Base-by-base conservation (phyloP, 495 filamentous ascomycete species). In the Neurospora pannonica region DNA sequence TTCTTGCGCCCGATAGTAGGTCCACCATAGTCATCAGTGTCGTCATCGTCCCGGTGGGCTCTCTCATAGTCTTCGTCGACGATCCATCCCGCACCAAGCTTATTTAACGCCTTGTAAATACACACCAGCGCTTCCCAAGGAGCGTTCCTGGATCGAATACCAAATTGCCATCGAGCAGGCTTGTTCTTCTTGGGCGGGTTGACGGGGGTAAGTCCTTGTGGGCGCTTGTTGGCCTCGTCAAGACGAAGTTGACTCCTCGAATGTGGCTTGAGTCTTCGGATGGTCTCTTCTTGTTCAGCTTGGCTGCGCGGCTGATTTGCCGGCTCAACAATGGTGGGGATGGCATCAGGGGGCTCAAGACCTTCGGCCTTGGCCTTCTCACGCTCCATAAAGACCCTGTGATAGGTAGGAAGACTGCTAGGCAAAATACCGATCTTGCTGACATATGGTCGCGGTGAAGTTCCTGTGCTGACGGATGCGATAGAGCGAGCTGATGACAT, bases 131-230 rank as follows among this genome's bases (percentile, higher is more conserved):
- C 96, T 78, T 99, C 96, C 38, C 95, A 90, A 0, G 97, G 96
- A 31, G 93, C 92, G 81, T 98, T 99, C 38, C 97, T 88, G 31
- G 92, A 95, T 2, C 96, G 90, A 74, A 99, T 99, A 38, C 96
- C 96, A 79, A 98, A 99, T 82, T 98, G 97, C 96, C 96, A 99
- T 74, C 93, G 92, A 1, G 94, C 93, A 4, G 90, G 89, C 72
- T 88, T 88, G 37, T 81, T 84, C 81, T 90, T 92, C 80, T 92
- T 95, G 36, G 84, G 81, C 67, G 90, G 83, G 34, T 89, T 86
- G 34, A 85, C 84, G 9, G 89, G 87, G 15, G 89, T 89, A 75
- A 89, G 88, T 5, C 85, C 85, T 70, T 92, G 91, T 2, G 93
- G 93, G 38, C 90, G 90, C 74, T 90, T 86, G 46, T 82, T 85